These are phyloP conservation scores for Pezicula radicicola DNA, from an alignment of 2,329 filamentous ascomycete species.

Conservation along the genomic window DNA sequence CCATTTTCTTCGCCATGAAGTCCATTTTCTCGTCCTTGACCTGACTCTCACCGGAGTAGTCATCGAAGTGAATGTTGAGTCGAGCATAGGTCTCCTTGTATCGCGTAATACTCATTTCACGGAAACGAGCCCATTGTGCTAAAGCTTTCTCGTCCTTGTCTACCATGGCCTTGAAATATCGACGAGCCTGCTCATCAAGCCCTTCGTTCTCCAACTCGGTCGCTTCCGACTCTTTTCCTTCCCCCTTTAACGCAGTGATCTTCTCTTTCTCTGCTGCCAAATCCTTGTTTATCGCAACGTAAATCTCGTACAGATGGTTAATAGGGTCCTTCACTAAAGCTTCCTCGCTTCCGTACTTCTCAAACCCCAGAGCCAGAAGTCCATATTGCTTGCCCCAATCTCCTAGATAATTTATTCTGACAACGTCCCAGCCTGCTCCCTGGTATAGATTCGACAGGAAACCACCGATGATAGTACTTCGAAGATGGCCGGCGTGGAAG, in stretches of 20 bases:
- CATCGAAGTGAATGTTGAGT: conserved; percentile 69
- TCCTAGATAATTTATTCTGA: conserved; percentile 72
- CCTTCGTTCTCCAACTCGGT: conserved; percentile 49
- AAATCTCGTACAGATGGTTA: conserved; percentile 79
- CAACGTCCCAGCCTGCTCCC: conserved; percentile 66
- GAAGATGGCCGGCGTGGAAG: conserved; percentile 72
- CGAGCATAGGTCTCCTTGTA: conserved; percentile 68
- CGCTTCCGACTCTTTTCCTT: conserved; percentile 42
- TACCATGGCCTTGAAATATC: conserved; percentile 71
- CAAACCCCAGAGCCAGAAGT: conserved; percentile 69
- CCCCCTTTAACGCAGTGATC: conserved; percentile 44
- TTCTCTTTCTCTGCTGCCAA: conserved; percentile 63
- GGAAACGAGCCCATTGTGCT: conserved; percentile 62
- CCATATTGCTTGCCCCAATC: conserved; percentile 76
- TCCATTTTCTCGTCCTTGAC: conserved; percentile 67
- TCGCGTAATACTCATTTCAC: conserved; percentile 63
- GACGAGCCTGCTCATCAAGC: conserved; percentile 71
- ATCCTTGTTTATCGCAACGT: conserved; percentile 69
- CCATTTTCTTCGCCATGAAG: conserved; percentile 57
- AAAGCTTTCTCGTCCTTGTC: conserved; percentile 60
- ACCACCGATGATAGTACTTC: conserved; percentile 74
- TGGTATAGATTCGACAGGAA: conserved; percentile 70
- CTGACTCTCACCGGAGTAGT: conserved; percentile 72
- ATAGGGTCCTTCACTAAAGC: conserved; percentile 71
- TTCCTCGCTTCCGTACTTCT: conserved; percentile 72